These are phyloP conservation scores for Pythium grandisporangium DNA, from an alignment of 352 stramenopile genomes.

Conservation along the genomic window DNA sequence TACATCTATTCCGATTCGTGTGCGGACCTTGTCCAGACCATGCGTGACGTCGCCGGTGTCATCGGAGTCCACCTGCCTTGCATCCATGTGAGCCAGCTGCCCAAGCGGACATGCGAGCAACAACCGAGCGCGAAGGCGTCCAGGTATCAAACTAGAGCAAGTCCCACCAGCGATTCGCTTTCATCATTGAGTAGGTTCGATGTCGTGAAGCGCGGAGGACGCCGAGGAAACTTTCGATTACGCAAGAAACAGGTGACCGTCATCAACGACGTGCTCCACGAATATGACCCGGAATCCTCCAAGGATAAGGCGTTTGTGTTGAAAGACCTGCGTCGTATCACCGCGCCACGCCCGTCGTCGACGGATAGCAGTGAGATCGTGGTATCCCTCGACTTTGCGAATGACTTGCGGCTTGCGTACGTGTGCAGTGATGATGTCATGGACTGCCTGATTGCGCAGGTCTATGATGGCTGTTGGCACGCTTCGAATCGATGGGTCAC, in stretches of 20 bases:
- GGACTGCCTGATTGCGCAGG: slow-evolving; percentile 46
- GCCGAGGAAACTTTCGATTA: not conserved
- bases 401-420: slow-evolving; percentile 54
- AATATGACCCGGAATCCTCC: slow-evolving; percentile 9
- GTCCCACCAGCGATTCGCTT: not conserved
- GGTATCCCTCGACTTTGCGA: slow-evolving; percentile 61
- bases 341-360: too few relatives aligned
- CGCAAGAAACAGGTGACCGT: not conserved
- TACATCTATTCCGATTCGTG: slow-evolving; percentile 69
- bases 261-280: not conserved
- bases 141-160: not conserved
- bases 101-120: too few relatives aligned
- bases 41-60: slow-evolving; percentile 48
- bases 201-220: not conserved
- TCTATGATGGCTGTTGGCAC: slow-evolving; percentile 66
- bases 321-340: slow-evolving; percentile 40
- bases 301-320: slow-evolving; percentile 52
- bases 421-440: slow-evolving; percentile 34
- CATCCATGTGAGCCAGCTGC: slow-evolving; percentile 28
- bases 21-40: slow-evolving; percentile 46
- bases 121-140: too few relatives aligned
- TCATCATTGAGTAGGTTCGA: not conserved
- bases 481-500: slow-evolving; percentile 56
- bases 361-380: too few relatives aligned
- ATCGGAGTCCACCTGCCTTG: slow-evolving; percentile 48